A percentile compares a stretch with the other conserved stretches of the same genome.
Conservation (phyloP, 1,284 basidiomycete species). For the Macrocystidia cucumis region DNA sequence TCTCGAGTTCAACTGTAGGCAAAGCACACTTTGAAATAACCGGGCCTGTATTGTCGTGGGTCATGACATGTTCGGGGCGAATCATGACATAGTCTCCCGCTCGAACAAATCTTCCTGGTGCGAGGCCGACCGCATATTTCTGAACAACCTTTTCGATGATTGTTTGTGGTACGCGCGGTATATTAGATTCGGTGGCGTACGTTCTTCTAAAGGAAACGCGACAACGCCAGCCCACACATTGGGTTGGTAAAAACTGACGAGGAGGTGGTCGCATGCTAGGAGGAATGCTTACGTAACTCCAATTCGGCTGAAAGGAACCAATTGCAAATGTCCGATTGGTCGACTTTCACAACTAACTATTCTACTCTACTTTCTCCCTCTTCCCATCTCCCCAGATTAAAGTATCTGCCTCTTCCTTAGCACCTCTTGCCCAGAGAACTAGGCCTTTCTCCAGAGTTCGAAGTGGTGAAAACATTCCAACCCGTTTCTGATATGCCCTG, state of each 20-base stretch:
- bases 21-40: constrained; percentile 85
- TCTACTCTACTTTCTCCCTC: constrained; percentile 8
- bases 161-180: constrained; percentile 62
- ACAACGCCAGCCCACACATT: too few relatives aligned
- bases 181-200: constrained; percentile 12
- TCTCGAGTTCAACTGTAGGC: constrained; percentile 3
- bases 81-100: constrained; percentile 99
- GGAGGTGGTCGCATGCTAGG: constrained; percentile 3
- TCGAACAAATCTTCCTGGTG: constrained; percentile 69
- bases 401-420: constrained; percentile 17
- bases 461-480: constrained; percentile 66
- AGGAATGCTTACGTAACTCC: too few relatives aligned
- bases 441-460: constrained; percentile 22
- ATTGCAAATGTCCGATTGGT: too few relatives aligned
- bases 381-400: constrained; percentile 23
- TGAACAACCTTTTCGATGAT: constrained; percentile 98
- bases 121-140: constrained; percentile 88
- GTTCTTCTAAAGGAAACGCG: not conserved
- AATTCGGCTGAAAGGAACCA: too few relatives aligned
- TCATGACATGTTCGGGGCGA: constrained; percentile 95
- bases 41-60: constrained; percentile 96
- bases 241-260: constrained; percentile 9
- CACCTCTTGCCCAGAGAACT: constrained; percentile 15
- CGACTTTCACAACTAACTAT: too few relatives aligned
- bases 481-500: constrained; percentile 64